Conservation (phyloP, 306 rosid species). For the Cucumis sativus region Cucumber_9930_V3 NC_026659.2:11469501-11470000, state of each 20-base stretch:
- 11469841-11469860: neutral
- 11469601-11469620: neutral
- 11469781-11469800: neutral
- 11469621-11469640: neutral
- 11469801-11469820: no score
- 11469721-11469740: neutral
- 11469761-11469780: neutral
- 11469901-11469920: no score
- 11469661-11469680: neutral
- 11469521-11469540: conserved; percentile 85
- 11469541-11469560: conserved; percentile 77
- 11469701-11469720: neutral
- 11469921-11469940: no score
- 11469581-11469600: neutral
- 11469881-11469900: neutral
- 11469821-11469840: no score
- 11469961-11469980: no score
- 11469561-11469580: neutral
- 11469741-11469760: neutral
- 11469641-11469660: neutral
- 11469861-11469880: neutral
- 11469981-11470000: no score
- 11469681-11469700: neutral
- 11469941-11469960: no score
- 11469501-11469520: conserved; percentile 56